phyloP scores from a whole-genome alignment of 495 filamentous ascomycete species.

The Podospora conica region DNA sequence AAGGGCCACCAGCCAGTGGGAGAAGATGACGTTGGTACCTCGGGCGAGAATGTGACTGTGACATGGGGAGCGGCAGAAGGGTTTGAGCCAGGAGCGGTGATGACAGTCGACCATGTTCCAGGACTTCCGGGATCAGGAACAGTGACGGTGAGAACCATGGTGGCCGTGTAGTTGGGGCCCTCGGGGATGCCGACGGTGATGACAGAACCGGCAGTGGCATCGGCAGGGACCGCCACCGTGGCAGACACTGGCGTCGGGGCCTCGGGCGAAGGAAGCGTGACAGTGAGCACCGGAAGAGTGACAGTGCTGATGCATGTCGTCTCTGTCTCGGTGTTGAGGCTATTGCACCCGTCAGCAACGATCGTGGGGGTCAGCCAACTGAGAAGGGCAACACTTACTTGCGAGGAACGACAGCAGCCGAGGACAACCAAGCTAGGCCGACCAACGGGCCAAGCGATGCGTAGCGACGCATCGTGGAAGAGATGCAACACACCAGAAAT shows the following conservation, averaged over 20 bases:
- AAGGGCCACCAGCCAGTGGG: constrained; percentile 3
- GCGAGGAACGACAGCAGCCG: constrained; percentile 18
- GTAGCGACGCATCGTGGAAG: constrained; percentile 24
- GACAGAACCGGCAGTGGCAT: constrained; percentile 9
- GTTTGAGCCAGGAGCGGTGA: constrained; percentile 7
- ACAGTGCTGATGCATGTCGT: constrained; percentile 22
- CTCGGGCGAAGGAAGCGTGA: constrained; percentile 11
- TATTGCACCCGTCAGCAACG: constrained; percentile 6
- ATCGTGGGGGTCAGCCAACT: not conserved
- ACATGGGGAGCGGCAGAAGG: constrained; percentile 10
- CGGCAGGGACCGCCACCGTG: constrained; percentile 13
- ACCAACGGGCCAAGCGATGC: constrained; percentile 18
- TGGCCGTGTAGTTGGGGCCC: constrained; percentile 17
- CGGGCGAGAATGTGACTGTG: constrained; percentile 17
- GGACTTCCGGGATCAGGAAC: constrained; percentile 12
- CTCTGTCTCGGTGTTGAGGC: constrained; percentile 4
- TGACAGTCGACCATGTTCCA: constrained; percentile 15
- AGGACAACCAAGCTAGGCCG: constrained; percentile 18
- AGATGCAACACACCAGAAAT: not conserved
- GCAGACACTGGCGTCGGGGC: constrained; percentile 3
- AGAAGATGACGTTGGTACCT: not conserved
- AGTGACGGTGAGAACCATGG: constrained; percentile 21
- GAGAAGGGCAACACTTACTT: constrained; percentile 14
- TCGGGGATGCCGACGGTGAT: constrained; percentile 24
- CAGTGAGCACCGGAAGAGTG: constrained; percentile 20